These are phyloP conservation scores for Pseudozyma sp. DNA, from an alignment of 1,284 basidiomycete genomes.

Conservation along the genomic window DNA sequence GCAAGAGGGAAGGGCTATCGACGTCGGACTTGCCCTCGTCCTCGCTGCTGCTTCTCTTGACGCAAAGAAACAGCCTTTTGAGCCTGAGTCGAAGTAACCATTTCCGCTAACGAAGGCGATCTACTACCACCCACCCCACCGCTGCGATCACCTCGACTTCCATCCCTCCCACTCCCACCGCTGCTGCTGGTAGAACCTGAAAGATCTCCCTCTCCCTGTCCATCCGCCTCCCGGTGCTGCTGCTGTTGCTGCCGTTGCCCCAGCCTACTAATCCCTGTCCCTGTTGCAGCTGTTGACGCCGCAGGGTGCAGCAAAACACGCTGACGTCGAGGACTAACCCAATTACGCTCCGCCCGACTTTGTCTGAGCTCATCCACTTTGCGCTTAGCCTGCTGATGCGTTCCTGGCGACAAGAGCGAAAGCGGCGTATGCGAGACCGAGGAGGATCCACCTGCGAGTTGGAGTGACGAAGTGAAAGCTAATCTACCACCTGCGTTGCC, in stretches of 20 bases:
- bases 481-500: neutral
- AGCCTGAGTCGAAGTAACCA: neutral
- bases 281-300: neutral
- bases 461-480: conserved; percentile 9
- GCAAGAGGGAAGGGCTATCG: neutral
- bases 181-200: too few species aligned
- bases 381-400: conserved; percentile 19
- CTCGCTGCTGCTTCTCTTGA: neutral
- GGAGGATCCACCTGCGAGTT: conserved; percentile 28
- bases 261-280: neutral
- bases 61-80: neutral
- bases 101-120: neutral
- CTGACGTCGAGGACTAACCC: conserved; percentile 26
- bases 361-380: conserved; percentile 33
- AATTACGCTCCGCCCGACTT: conserved; percentile 23
- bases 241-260: too few species aligned
- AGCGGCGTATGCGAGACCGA: conserved; percentile 43
- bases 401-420: conserved; percentile 39
- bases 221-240: neutral
- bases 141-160: neutral
- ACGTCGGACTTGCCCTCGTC: too few species aligned
- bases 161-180: conserved; percentile 10
- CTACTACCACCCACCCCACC: neutral
- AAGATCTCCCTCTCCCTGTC: neutral
- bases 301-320: neutral